Percentiles rank a stretch among this genome's conserved stretches.
Evolutionary conservation across 441 rosid species (phyloP).

Genomic region (Lepidium campestre): DNA sequence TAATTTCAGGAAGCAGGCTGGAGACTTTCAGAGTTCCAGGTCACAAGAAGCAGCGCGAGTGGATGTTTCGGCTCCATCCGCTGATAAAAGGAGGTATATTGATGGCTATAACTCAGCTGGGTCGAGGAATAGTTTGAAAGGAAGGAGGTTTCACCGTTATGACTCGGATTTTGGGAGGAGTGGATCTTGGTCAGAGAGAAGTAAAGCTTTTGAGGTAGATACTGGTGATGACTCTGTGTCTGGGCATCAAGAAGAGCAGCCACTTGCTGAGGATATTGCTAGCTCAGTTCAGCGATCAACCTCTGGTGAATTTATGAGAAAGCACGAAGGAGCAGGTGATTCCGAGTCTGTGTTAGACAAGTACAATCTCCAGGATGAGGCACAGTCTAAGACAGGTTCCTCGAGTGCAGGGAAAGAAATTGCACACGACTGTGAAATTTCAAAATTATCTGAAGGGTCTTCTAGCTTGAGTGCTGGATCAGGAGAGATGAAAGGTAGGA

Average conservation of each 20-base stretch:
- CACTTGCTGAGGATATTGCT: slow-evolving; percentile 44
- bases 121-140: slow-evolving; percentile 46
- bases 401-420: slow-evolving; percentile 41
- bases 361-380: slow-evolving; percentile 38
- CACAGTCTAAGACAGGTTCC: slow-evolving; percentile 50
- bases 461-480: slow-evolving; percentile 34
- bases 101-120: slow-evolving; percentile 57
- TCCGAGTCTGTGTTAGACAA: slow-evolving; percentile 46
- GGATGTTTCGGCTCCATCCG: slow-evolving; percentile 42
- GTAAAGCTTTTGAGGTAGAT: slow-evolving; percentile 48
- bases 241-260: slow-evolving; percentile 55
- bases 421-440: slow-evolving; percentile 37
- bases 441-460: slow-evolving; percentile 36
- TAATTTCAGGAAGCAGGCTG: slow-evolving; percentile 47
- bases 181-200: slow-evolving; percentile 64
- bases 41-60: slow-evolving; percentile 49
- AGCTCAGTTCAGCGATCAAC: slow-evolving; percentile 49
- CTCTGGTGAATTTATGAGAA: slow-evolving; percentile 34
- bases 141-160: slow-evolving; percentile 53
- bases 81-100: slow-evolving; percentile 52
- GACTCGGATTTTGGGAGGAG: slow-evolving; percentile 68
- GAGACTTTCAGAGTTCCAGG: slow-evolving; percentile 56
- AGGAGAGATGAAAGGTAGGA: slow-evolving; percentile 41
- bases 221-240: slow-evolving; percentile 47
- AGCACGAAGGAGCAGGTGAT: slow-evolving; percentile 47